These are phyloP conservation scores for Crithidia bombi DNA, from an alignment of 208 protist genomes.

Conservation along the genomic window DNA sequence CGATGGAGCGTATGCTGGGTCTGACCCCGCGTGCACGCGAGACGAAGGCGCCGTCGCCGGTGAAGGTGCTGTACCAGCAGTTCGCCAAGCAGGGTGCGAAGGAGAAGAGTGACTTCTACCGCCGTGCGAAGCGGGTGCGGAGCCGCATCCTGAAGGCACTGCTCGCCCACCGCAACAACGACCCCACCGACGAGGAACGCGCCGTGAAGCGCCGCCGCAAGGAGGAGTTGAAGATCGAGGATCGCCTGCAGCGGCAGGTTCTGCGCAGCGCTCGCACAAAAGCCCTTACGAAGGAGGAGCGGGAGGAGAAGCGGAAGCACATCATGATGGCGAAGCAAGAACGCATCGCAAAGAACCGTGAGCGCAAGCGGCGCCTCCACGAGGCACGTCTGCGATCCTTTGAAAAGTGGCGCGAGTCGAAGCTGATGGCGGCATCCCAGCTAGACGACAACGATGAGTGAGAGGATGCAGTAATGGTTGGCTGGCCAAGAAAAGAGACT, in stretches of 20 bases:
- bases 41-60: constrained; percentile 78
- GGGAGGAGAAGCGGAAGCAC: constrained; percentile 77
- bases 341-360: constrained; percentile 87
- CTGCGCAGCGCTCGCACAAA: constrained; percentile 47
- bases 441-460: constrained; percentile 32
- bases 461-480: too few relatives aligned
- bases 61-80: constrained; percentile 84
- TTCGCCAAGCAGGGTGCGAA: constrained; percentile 54
- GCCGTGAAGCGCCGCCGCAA: constrained; percentile 64
- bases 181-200: constrained; percentile 75
- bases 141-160: constrained; percentile 71
- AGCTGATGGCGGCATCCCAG: constrained; percentile 56
- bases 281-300: constrained; percentile 83
- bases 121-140: constrained; percentile 66
- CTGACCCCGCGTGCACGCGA: constrained; percentile 68
- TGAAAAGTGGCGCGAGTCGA: constrained; percentile 79
- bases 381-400: constrained; percentile 75
- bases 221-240: constrained; percentile 82
- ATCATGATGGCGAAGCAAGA: constrained; percentile 87
- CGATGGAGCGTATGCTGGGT: constrained; percentile 71
- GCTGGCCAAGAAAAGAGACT: neutral
- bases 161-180: constrained; percentile 80
- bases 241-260: constrained; percentile 76
- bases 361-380: constrained; percentile 80
- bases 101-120: constrained; percentile 70